Conservation (phyloP, 2,329 filamentous ascomycete genomes). For the Fusarium sp. region DNA sequence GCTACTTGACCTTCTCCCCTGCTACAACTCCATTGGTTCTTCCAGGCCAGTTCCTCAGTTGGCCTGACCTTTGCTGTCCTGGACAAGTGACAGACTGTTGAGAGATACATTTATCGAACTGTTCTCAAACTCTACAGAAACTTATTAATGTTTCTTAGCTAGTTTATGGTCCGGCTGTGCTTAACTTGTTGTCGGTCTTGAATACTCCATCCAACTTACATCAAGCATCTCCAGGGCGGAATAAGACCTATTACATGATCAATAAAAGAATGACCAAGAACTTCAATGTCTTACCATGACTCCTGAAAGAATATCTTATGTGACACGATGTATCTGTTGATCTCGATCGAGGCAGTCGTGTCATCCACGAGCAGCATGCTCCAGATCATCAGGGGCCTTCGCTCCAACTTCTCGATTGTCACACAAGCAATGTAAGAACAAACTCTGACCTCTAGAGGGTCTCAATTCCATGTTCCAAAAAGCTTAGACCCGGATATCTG, state of each 20-base stretch:
- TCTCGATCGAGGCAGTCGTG: neutral
- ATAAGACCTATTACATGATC: neutral
- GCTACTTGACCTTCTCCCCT: too few relatives aligned
- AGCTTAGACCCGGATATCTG: neutral
- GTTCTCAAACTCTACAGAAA: rapidly evolving
- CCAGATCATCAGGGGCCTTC: neutral
- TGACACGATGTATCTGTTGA: neutral
- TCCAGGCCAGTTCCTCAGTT: neutral
- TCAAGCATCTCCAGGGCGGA: neutral
- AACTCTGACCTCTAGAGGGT: neutral
- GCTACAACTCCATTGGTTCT: neutral
- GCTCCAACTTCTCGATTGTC: neutral
- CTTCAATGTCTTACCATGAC: too few relatives aligned
- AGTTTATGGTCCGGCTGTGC: neutral
- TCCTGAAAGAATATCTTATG: neutral
- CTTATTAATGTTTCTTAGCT: neutral
- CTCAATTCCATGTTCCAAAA: neutral
- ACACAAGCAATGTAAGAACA: neutral
- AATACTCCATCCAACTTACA: neutral
- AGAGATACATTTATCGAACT: too few relatives aligned
- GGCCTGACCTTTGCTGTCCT: neutral
- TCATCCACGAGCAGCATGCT: neutral
- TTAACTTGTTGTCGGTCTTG: neutral
- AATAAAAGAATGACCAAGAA: neutral
- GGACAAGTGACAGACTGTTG: too few relatives aligned